Evolutionary conservation across 257 asterid genomes (phyloP).

Genomic region (Solanum pinnatisectum): DNA sequence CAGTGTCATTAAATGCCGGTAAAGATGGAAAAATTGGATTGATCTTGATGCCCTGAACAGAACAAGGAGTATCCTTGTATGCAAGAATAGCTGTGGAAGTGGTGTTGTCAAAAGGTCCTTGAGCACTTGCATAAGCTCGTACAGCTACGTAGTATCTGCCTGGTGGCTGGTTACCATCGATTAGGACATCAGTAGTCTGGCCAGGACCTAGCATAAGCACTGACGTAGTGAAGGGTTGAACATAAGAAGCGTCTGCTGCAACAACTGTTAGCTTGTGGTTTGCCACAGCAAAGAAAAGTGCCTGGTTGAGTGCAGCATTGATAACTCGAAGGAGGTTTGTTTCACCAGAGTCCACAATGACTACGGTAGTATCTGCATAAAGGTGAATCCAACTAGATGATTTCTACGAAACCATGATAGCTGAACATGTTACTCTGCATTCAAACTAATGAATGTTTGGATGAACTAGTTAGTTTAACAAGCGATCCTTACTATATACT

Average conservation of each 20-base stretch:
- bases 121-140: slow-evolving; percentile 82
- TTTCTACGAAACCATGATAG: background rate
- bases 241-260: slow-evolving; percentile 73
- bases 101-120: slow-evolving; percentile 74
- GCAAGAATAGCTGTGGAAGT: slow-evolving; percentile 85
- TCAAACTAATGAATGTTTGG: background rate
- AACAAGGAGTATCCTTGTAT: slow-evolving; percentile 43
- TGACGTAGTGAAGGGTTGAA: slow-evolving; percentile 73
- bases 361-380: slow-evolving; percentile 46
- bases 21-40: slow-evolving; percentile 43
- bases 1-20: slow-evolving; percentile 74
- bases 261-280: slow-evolving; percentile 84
- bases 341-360: slow-evolving; percentile 51
- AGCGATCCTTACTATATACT: background rate
- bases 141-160: slow-evolving; percentile 65
- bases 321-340: slow-evolving; percentile 63
- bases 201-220: slow-evolving; percentile 94
- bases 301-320: slow-evolving; percentile 72
- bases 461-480: background rate
- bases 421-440: background rate
- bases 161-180: slow-evolving; percentile 66
- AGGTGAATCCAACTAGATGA: background rate
- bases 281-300: slow-evolving; percentile 78
- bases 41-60: slow-evolving; percentile 22
- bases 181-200: slow-evolving; percentile 80